Percentiles rank a stretch among this genome's conserved stretches.
Conservation (phyloP, 2,329 filamentous ascomycete species). For the Coniochaeta sp. region DNA sequence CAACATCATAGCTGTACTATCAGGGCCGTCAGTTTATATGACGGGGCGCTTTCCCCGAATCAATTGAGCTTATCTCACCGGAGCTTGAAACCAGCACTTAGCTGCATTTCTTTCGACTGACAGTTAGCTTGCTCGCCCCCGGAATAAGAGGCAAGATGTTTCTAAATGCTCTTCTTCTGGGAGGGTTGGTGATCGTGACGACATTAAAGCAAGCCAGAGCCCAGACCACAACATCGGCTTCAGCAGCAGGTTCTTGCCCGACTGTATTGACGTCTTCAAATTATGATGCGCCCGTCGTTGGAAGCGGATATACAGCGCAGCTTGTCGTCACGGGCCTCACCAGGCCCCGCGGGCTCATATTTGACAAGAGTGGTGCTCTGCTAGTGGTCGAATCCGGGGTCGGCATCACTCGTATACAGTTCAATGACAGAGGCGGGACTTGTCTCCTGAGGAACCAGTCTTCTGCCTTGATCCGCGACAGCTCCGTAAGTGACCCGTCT, state of each 20-base stretch:
- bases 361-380: conserved; percentile 36
- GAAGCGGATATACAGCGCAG: conserved; percentile 24
- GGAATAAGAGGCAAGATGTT: background rate
- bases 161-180: background rate
- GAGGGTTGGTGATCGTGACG: background rate
- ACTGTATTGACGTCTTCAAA: conserved; percentile 13
- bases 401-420: conserved; percentile 31
- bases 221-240: conserved; percentile 2
- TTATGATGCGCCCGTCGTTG: conserved; percentile 20
- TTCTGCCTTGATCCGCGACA: conserved; percentile 26
- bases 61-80: background rate
- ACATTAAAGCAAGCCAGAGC: background rate
- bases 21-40: background rate
- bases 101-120: background rate
- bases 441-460: conserved; percentile 30
- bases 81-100: background rate
- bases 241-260: conserved; percentile 12
- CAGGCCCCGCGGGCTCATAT: conserved; percentile 34
- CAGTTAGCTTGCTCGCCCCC: background rate
- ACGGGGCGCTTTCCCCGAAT: background rate
- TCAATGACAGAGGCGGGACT: conserved; percentile 32
- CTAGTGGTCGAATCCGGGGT: conserved; percentile 34
- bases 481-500: conserved; percentile 21
- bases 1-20: no score
- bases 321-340: conserved; percentile 23